Evolutionary conservation across 1,139 yeast species (phyloP).

Genomic region (Yarrowia galli): DNA sequence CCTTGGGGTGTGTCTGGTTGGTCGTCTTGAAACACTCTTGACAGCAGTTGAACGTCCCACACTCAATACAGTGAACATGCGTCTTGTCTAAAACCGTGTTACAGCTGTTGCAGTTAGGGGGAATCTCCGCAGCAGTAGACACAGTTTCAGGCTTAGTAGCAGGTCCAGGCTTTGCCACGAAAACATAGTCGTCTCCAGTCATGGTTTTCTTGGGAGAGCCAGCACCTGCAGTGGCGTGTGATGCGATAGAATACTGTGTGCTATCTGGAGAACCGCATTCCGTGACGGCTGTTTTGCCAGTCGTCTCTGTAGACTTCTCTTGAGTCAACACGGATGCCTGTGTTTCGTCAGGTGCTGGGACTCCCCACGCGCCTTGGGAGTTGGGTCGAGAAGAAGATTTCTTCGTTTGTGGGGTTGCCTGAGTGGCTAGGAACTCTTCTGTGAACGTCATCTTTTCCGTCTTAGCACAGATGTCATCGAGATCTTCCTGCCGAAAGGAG

Average conservation of each 20-base stretch:
- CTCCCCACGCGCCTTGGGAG: neutral
- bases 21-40: conserved; percentile 3
- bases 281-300: neutral
- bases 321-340: neutral
- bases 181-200: neutral
- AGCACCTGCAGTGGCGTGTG: neutral
- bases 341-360: neutral
- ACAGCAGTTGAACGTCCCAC: conserved; percentile 4
- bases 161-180: neutral
- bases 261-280: conserved; percentile 10
- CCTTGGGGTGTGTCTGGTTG: conserved; percentile 8
- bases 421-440: neutral
- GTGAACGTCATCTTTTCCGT: neutral
- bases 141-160: neutral
- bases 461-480: conserved; percentile 3
- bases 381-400: neutral
- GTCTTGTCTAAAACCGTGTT: neutral
- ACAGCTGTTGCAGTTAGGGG: neutral
- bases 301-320: neutral
- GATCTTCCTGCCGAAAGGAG: neutral
- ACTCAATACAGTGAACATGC: neutral
- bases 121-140: no score
- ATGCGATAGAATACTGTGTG: conserved; percentile 15
- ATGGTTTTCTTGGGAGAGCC: neutral
- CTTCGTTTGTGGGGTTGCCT: neutral